phyloP scores from a whole-genome alignment of 345 rosid species.

The Atalantia buxifolia region DNA sequence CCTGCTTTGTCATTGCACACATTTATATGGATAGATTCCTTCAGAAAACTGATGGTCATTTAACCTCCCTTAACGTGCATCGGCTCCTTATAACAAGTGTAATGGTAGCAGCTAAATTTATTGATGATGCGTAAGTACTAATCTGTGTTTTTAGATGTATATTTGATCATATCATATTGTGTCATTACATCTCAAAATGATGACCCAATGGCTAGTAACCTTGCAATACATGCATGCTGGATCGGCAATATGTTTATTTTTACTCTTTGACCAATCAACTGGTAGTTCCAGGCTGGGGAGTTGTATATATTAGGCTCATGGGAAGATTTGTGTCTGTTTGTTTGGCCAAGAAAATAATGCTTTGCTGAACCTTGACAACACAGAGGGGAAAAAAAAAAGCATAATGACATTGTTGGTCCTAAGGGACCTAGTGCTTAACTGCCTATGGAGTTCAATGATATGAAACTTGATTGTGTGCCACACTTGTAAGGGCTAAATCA shows the following conservation, averaged over 20 bases:
- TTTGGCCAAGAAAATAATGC: background rate
- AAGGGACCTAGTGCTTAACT: too few species aligned
- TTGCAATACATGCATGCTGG: background rate
- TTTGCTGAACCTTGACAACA: background rate
- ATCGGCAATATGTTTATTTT: background rate
- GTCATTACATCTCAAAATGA: background rate
- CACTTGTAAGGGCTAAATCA: too few species aligned
- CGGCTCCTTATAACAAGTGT: slow-evolving; percentile 81
- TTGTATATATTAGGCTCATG: background rate
- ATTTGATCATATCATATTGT: background rate
- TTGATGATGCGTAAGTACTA: slow-evolving; percentile 74
- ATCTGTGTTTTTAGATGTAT: background rate
- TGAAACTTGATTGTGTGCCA: background rate
- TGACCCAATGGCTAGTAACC: background rate
- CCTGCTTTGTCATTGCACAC: slow-evolving; percentile 81
- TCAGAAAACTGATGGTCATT: slow-evolving; percentile 38
- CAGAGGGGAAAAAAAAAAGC: too few species aligned
- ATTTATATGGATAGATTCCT: slow-evolving; percentile 71
- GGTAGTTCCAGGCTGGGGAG: background rate
- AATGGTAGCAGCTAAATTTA: slow-evolving; percentile 80
- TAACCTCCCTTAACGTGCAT: slow-evolving; percentile 74
- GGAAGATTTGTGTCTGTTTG: background rate
- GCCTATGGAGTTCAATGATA: too few species aligned
- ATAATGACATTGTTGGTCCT: background rate
- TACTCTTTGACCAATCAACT: background rate